Evolutionary conservation across 352 stramenopile species (phyloP).

Genomic region (Globisporangium recalcitrans): DNA sequence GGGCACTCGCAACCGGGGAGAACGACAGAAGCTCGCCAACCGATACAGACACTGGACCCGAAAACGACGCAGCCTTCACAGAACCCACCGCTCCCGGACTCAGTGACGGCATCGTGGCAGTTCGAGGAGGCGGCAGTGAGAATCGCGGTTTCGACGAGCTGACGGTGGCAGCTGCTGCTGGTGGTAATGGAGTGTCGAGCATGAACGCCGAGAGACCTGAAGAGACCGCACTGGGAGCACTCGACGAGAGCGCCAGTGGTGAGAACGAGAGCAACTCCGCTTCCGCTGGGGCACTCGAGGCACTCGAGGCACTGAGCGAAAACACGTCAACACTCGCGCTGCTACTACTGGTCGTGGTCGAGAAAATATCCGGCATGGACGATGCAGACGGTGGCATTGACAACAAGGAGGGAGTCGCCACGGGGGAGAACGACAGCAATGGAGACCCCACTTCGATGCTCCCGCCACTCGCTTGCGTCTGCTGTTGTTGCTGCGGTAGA

Average conservation of each 20-base stretch:
- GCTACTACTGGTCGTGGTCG: not conserved
- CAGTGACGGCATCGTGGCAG: conserved; percentile 16
- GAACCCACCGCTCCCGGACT: not conserved
- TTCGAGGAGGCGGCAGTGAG: conserved; percentile 14
- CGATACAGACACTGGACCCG: conserved; percentile 18
- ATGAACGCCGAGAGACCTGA: conserved; percentile 9
- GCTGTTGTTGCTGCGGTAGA: not conserved
- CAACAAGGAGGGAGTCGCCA: conserved; percentile 13
- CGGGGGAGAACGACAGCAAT: conserved; percentile 40
- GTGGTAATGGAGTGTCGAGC: conserved; percentile 5
- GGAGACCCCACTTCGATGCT: conserved; percentile 13
- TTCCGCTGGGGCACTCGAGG: conserved; percentile 5
- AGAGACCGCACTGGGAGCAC: not conserved
- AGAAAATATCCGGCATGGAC: conserved; percentile 7
- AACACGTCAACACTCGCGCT: not conserved
- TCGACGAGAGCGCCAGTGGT: conserved; percentile 9
- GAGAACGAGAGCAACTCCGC: conserved; percentile 22
- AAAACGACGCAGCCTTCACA: conserved; percentile 13
- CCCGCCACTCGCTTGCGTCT: not conserved
- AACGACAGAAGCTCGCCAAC: conserved; percentile 54
- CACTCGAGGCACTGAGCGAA: conserved; percentile 6
- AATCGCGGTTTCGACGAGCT: conserved; percentile 7
- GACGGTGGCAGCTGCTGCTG: not conserved
- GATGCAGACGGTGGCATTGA: conserved; percentile 19
- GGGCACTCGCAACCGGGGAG: conserved; percentile 33